Conservation (phyloP, 2,329 filamentous ascomycete species). For the Aureobasidium sp. region DNA sequence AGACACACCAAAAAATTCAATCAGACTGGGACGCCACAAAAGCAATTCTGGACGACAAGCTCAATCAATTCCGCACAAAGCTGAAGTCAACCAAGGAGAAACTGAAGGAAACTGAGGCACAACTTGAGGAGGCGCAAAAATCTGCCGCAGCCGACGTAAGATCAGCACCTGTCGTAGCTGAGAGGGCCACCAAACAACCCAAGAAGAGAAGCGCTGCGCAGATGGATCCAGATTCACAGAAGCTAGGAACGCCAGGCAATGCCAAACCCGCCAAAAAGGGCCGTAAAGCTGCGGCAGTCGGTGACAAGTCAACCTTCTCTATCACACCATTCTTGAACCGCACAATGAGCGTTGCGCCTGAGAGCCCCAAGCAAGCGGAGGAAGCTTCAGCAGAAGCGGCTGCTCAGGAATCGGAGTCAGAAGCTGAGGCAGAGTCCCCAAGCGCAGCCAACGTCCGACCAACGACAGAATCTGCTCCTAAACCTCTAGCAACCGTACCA, state of each 20-base stretch:
- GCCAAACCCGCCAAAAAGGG: conserved; percentile 40
- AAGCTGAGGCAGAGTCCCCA: conserved; percentile 23
- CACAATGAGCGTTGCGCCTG: conserved; percentile 51
- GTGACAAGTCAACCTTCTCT: conserved; percentile 87
- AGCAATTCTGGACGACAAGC: conserved; percentile 60
- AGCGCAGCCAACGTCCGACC: conserved; percentile 22
- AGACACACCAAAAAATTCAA: conserved; percentile 48
- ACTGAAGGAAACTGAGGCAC: conserved; percentile 57
- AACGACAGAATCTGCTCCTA: conserved; percentile 22
- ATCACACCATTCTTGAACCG: conserved; percentile 90
- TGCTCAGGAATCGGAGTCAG: conserved; percentile 9
- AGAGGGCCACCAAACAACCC: conserved; percentile 29
- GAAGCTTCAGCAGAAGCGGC: conserved; percentile 7
- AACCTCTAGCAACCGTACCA: conserved; percentile 38
- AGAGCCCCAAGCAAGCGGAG: conserved; percentile 20
- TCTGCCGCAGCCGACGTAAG: conserved; percentile 25
- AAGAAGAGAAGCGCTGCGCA: conserved; percentile 37
- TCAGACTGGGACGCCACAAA: conserved; percentile 56
- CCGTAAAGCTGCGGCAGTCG: conserved; percentile 52
- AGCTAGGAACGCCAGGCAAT: conserved; percentile 43
- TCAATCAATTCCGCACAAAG: conserved; percentile 63
- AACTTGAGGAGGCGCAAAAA: conserved; percentile 38
- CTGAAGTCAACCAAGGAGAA: conserved; percentile 63
- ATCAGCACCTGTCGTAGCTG: conserved; percentile 26
- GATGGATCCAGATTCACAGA: conserved; percentile 41